A percentile compares a stretch with the other conserved stretches of the same genome.
Conservation (phyloP, 768 basidiomycete genomes). For the Tulasnella sp. region DNA sequence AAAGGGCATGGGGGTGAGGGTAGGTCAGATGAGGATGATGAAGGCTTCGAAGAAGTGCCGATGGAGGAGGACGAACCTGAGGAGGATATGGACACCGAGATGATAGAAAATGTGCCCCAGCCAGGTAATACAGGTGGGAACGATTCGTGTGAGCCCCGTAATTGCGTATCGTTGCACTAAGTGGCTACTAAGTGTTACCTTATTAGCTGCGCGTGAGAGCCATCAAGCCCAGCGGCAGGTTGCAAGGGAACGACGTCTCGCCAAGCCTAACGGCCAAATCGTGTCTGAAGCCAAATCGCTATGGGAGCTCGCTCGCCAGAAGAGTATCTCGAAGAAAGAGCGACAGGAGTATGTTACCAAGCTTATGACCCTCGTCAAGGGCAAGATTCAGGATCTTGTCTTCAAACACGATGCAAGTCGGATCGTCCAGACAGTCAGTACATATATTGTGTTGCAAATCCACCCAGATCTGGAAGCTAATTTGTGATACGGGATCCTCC, state of each 20-base stretch:
- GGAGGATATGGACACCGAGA: too few species aligned
- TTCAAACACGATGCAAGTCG: conserved; percentile 88
- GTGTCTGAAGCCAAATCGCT: conserved; percentile 62
- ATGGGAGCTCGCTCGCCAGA: conserved; percentile 68
- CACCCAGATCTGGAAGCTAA: not conserved
- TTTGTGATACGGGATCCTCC: not conserved
- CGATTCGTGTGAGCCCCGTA: too few species aligned
- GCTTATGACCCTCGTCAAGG: conserved; percentile 67
- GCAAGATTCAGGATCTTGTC: conserved; percentile 74
- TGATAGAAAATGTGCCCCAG: too few species aligned
- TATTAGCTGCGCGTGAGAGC: conserved; percentile 54
- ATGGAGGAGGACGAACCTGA: too few species aligned
- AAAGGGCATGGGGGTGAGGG: too few species aligned
- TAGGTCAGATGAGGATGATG: too few species aligned
- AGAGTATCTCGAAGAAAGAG: conserved; percentile 56
- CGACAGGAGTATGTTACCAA: conserved; percentile 63
- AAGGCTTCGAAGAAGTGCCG: too few species aligned
- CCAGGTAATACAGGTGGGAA: too few species aligned
- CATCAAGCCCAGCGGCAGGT: conserved; percentile 61
- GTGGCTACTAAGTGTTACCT: too few species aligned
- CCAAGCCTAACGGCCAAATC: conserved; percentile 66
- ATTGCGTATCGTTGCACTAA: too few species aligned
- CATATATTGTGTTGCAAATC: not conserved
- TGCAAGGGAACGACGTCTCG: conserved; percentile 57
- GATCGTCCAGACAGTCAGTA: conserved; percentile 52